phyloP scores from a whole-genome alignment of 164 flowering plant genomes.

The Annona cherimola region DNA sequence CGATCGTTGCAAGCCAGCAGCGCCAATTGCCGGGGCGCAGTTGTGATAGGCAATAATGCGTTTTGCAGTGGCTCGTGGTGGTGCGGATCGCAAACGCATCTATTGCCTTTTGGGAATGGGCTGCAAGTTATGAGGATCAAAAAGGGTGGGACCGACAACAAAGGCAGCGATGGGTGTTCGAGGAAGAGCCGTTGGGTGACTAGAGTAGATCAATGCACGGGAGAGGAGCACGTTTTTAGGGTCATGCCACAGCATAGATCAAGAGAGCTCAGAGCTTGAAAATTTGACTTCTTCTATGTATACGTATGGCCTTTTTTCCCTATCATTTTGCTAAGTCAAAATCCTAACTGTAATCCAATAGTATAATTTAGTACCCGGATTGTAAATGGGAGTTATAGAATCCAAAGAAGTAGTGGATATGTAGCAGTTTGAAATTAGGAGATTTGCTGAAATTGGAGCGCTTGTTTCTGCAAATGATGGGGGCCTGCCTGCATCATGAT shows the following conservation, averaged over 20 bases:
- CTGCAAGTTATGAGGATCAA: conserved; percentile 45
- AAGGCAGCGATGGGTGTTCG: conserved; percentile 7
- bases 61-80: conserved; percentile 45
- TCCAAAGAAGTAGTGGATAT: background rate
- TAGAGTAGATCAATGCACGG: conserved; percentile 64
- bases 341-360: background rate
- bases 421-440: background rate
- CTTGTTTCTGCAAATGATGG: background rate
- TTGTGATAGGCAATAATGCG: conserved; percentile 63
- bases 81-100: conserved; percentile 37
- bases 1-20: conserved; percentile 23
- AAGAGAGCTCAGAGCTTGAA: conserved; percentile 14
- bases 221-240: conserved; percentile 82
- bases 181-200: conserved; percentile 67
- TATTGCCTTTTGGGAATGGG: conserved; percentile 76
- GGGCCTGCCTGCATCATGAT: background rate
- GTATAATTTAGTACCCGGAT: background rate
- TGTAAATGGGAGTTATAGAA: background rate
- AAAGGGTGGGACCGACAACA: background rate
- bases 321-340: background rate
- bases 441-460: background rate
- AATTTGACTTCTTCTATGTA: background rate
- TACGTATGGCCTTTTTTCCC: background rate
- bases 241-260: conserved; percentile 28
- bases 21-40: conserved; percentile 18